A percentile compares a stretch with the other conserved stretches of the same genome.
Conservation (phyloP, 441 rosid genomes). For the Dalechampia spathulata region DNA sequence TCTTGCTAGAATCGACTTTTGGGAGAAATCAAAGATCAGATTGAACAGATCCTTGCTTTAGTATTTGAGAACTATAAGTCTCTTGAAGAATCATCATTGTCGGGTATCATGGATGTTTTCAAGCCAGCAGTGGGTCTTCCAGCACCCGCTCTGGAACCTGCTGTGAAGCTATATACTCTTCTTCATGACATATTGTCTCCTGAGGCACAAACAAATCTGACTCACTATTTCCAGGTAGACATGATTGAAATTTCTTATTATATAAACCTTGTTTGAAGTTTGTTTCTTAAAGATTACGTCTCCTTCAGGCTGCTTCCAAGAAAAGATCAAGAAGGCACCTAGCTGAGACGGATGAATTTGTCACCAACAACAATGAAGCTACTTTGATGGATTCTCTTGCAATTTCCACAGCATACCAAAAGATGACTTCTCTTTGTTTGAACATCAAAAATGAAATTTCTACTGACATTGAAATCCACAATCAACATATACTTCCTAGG, state of each 20-base stretch:
- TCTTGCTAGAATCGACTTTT: conserved; percentile 75
- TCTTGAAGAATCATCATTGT: conserved; percentile 74
- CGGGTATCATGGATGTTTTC: conserved; percentile 73
- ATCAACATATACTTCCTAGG: conserved; percentile 92
- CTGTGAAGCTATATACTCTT: conserved; percentile 84
- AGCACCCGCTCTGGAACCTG: conserved; percentile 85
- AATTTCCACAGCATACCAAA: conserved; percentile 81
- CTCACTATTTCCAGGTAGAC: conserved; percentile 87
- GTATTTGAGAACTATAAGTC: conserved; percentile 92
- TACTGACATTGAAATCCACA: conserved; percentile 93
- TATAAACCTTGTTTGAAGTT: conserved; percentile 7
- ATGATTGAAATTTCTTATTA: conserved; percentile 2
- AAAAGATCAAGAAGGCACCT: conserved; percentile 86
- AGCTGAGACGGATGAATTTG: conserved; percentile 90
- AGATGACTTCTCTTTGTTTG: conserved; percentile 74
- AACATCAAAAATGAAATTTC: conserved; percentile 78
- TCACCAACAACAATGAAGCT: conserved; percentile 52
- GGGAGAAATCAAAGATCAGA: conserved; percentile 92
- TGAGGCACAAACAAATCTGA: conserved; percentile 78
- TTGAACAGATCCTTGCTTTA: conserved; percentile 79
- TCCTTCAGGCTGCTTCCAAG: conserved; percentile 72
- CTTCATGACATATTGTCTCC: conserved; percentile 92
- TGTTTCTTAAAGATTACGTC: conserved; percentile 12
- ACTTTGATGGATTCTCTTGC: conserved; percentile 58
- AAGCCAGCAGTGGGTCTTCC: conserved; percentile 78